Evolutionary conservation across 805 yeast genomes (phyloP).

Genomic region (Starmerella asiatica): DNA sequence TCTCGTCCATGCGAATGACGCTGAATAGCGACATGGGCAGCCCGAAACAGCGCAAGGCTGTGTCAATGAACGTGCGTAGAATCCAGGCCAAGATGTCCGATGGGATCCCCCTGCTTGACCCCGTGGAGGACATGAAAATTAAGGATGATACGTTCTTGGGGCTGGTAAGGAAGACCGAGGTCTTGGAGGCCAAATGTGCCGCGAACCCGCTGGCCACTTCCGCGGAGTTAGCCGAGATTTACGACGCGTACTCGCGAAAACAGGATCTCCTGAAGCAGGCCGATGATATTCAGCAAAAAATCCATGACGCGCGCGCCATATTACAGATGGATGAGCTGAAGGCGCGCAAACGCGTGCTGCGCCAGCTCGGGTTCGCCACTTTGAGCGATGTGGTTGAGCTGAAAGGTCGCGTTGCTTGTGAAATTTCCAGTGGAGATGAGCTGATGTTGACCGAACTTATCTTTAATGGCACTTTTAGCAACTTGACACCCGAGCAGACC

Average conservation of each 20-base stretch:
- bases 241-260: conserved; percentile 51
- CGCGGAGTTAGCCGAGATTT: conserved; percentile 46
- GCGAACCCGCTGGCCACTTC: conserved; percentile 47
- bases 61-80: conserved; percentile 62
- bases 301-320: conserved; percentile 75
- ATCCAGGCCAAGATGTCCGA: conserved; percentile 74
- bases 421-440: conserved; percentile 68
- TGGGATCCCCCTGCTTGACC: conserved; percentile 85
- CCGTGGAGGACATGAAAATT: conserved; percentile 84
- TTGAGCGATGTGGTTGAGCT: conserved; percentile 81
- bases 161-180: conserved; percentile 64
- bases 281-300: conserved; percentile 46
- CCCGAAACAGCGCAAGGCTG: conserved; percentile 35
- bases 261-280: conserved; percentile 47
- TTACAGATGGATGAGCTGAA: conserved; percentile 88
- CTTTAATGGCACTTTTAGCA: conserved; percentile 90
- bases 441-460: conserved; percentile 85
- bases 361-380: conserved; percentile 82
- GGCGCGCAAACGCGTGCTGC: conserved; percentile 80
- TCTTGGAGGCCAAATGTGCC: conserved; percentile 58
- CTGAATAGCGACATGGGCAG: conserved; percentile 59
- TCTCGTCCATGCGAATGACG: conserved; percentile 69
- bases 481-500: conserved; percentile 74
- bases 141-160: conserved; percentile 61
- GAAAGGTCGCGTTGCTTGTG: conserved; percentile 82